phyloP scores from a whole-genome alignment of 305 asterid species.

The Coffea humblotiana region DNA sequence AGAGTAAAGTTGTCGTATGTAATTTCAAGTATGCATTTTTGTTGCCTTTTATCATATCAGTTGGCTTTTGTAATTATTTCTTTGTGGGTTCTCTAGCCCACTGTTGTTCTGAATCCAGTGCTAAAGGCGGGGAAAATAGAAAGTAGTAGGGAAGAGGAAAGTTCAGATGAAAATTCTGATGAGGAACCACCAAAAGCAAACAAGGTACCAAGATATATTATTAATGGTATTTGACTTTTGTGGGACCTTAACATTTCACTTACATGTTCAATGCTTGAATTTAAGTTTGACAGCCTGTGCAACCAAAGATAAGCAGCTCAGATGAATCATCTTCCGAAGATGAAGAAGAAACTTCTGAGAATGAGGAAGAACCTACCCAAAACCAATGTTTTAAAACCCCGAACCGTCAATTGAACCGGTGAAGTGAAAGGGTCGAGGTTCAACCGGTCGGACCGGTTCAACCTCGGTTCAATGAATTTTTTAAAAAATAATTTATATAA shows the following conservation, averaged over 20 bases:
- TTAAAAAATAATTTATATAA: too few species aligned
- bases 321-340: conserved; percentile 43
- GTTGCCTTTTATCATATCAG: neutral
- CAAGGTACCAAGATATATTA: neutral
- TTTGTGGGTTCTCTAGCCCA: neutral
- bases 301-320: conserved; percentile 33
- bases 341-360: conserved; percentile 43
- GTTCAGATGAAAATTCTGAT: conserved; percentile 26
- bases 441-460: too few species aligned
- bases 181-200: conserved; percentile 18
- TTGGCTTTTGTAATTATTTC: neutral
- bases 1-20: conserved; percentile 34
- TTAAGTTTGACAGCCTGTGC: conserved; percentile 21
- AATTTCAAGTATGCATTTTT: neutral
- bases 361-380: conserved; percentile 36
- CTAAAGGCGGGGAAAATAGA: conserved; percentile 3
- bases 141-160: conserved; percentile 2
- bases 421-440: too few species aligned
- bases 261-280: neutral
- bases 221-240: neutral
- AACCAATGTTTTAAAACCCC: too few species aligned
- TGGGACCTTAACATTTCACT: neutral
- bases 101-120: conserved; percentile 11
- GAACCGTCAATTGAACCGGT: too few species aligned
- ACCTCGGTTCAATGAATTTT: too few species aligned